Evolutionary conservation across 352 stramenopile genomes (phyloP).

Genomic region (Globisporangium cederbergense): DNA sequence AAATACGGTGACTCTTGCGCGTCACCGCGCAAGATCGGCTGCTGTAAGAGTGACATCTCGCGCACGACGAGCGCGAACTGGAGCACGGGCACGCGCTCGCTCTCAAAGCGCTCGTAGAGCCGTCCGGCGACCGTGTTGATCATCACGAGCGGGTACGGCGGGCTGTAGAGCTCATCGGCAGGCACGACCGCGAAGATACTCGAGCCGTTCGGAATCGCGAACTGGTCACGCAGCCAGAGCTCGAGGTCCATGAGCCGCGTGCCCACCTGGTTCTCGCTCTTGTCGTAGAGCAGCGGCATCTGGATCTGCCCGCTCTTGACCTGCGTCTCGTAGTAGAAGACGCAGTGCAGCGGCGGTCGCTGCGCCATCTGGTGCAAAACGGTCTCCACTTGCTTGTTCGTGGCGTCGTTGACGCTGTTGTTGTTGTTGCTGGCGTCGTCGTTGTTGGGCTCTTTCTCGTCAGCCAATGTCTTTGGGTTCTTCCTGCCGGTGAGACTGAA

Average conservation of each 20-base stretch:
- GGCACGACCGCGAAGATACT: conserved; percentile 76
- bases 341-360: conserved; percentile 56
- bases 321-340: conserved; percentile 66
- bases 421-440: neutral
- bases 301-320: conserved; percentile 45
- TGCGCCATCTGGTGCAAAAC: conserved; percentile 25
- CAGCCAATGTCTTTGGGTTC: neutral
- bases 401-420: conserved; percentile 1
- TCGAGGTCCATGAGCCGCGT: conserved; percentile 75
- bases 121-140: conserved; percentile 63
- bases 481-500: neutral
- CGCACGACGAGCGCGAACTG: conserved; percentile 68
- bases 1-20: conserved; percentile 66
- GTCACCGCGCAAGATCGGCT: conserved; percentile 44
- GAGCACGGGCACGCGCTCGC: conserved; percentile 43
- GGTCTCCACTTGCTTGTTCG: conserved; percentile 5
- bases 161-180: conserved; percentile 75
- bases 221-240: conserved; percentile 60
- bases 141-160: conserved; percentile 74
- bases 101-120: conserved; percentile 42
- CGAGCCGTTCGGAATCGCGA: conserved; percentile 45
- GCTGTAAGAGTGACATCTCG: conserved; percentile 46
- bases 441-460: neutral
- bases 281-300: conserved; percentile 68
- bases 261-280: conserved; percentile 23